Percentiles rank a stretch among this genome's conserved stretches.
Conservation (phyloP, 2,329 filamentous ascomycete species). For the Tolypocladium tropicale region DNA sequence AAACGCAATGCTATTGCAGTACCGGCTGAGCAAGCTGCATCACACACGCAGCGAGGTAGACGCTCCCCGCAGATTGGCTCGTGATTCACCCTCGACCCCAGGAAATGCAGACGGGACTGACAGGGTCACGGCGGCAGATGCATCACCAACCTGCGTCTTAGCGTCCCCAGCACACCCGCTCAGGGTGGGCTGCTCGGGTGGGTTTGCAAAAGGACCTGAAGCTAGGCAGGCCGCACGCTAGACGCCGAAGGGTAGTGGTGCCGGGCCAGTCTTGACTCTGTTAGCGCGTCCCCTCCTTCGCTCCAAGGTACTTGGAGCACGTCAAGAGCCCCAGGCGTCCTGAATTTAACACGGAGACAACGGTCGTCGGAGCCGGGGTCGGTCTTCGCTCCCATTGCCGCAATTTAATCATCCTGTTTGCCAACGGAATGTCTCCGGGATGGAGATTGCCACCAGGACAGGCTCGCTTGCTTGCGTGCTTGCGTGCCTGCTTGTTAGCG, state of each 20-base stretch:
- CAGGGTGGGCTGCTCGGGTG: conserved; percentile 8
- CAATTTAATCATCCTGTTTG: not conserved
- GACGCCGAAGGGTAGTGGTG: conserved; percentile 9
- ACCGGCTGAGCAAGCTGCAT: not conserved
- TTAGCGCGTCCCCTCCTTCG: not conserved
- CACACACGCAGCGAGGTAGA: conserved; percentile 1
- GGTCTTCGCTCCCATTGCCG: not conserved
- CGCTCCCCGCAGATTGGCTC: not conserved
- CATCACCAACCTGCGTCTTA: not conserved
- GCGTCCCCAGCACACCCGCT: conserved; percentile 1
- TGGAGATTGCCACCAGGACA: not conserved
- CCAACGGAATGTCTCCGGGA: not conserved
- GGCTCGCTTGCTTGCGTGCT: not conserved
- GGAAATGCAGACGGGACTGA: not conserved
- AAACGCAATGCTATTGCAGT: not conserved
- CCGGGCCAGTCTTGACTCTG: conserved; percentile 4
- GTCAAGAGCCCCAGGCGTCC: not conserved
- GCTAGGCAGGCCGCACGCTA: conserved; percentile 8
- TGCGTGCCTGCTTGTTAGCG: not conserved
- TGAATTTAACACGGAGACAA: conserved; percentile 2
- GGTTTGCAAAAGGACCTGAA: conserved; percentile 15
- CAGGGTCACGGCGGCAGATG: conserved; percentile 1
- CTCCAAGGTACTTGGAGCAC: not conserved
- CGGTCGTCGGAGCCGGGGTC: not conserved
- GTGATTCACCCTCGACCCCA: not conserved